Conservation (phyloP, 2,329 filamentous ascomycete species). For the Seiridium cupressi region DNA sequence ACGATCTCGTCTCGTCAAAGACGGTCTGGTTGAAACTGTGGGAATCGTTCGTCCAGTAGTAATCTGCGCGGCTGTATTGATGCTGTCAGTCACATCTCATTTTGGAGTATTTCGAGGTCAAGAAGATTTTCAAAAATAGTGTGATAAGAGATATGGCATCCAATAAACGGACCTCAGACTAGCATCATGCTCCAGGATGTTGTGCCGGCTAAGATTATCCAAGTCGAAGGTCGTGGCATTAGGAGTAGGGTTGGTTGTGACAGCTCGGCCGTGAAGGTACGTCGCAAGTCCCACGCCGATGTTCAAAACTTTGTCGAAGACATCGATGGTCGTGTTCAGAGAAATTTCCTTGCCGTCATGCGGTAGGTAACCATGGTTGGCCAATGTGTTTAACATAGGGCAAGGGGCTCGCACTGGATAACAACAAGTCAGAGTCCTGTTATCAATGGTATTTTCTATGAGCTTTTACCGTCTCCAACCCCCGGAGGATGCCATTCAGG, state of each 20-base stretch:
- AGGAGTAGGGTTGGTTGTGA: not conserved
- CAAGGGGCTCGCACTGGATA: constrained; percentile 4
- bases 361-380: constrained; percentile 11
- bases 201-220: constrained; percentile 5
- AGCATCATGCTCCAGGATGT: constrained; percentile 11
- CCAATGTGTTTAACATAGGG: constrained; percentile 12
- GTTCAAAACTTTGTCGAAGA: not conserved
- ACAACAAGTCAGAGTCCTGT: not conserved
- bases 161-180: constrained; percentile 2
- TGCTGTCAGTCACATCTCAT: not conserved
- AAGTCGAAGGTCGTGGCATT: constrained; percentile 9
- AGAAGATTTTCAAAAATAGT: no score
- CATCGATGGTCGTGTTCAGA: not conserved
- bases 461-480: not conserved
- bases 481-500: not conserved
- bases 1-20: constrained; percentile 42
- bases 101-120: not conserved
- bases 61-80: constrained; percentile 41
- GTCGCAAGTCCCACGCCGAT: constrained; percentile 1
- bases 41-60: constrained; percentile 45
- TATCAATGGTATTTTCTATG: not conserved
- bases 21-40: constrained; percentile 50
- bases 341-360: constrained; percentile 5
- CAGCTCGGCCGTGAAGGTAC: not conserved
- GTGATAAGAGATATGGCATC: no score